phyloP scores from a whole-genome alignment of 2,329 filamentous ascomycete species.

The Colletotrichum liriopes region DNA sequence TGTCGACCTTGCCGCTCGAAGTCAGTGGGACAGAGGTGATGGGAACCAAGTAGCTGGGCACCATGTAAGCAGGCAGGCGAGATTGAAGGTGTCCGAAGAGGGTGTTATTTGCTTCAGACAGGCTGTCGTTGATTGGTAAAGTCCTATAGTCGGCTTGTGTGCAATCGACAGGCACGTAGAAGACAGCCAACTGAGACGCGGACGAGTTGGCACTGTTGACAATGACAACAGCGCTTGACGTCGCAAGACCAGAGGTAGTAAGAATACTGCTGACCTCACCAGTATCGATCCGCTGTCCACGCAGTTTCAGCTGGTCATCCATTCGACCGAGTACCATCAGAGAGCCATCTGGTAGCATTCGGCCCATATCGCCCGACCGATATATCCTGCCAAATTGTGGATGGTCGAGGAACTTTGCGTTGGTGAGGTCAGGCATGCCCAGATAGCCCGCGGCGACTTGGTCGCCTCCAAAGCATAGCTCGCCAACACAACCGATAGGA shows the following conservation, averaged over 20 bases:
- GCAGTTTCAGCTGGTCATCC: slow-evolving; percentile 86
- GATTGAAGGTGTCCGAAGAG: slow-evolving; percentile 71
- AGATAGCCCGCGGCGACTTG: slow-evolving; percentile 86
- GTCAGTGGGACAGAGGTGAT: slow-evolving; percentile 80
- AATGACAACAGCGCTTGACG: slow-evolving; percentile 77
- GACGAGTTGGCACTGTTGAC: slow-evolving; percentile 57
- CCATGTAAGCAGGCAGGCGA: slow-evolving; percentile 81
- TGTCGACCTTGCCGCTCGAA: slow-evolving; percentile 82
- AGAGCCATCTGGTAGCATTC: slow-evolving; percentile 83
- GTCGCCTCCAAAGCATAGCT: slow-evolving; percentile 89
- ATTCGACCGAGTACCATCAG: slow-evolving; percentile 81
- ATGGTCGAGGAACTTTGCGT: slow-evolving; percentile 79
- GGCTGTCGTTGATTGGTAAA: slow-evolving; percentile 57
- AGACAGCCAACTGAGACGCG: slow-evolving; percentile 74
- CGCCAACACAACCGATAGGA: slow-evolving; percentile 82
- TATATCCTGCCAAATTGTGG: slow-evolving; percentile 81
- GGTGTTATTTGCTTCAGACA: slow-evolving; percentile 53
- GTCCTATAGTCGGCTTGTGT: neutral
- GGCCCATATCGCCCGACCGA: slow-evolving; percentile 85
- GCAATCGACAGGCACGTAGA: slow-evolving; percentile 71
- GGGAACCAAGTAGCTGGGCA: slow-evolving; percentile 82
- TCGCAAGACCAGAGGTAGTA: slow-evolving; percentile 64
- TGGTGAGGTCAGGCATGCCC: slow-evolving; percentile 73
- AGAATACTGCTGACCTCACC: slow-evolving; percentile 80
- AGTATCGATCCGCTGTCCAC: slow-evolving; percentile 85